A percentile compares a stretch with the other conserved stretches of the same genome.
These are phyloP conservation scores for Globisporangium camurandrum DNA, from an alignment of 352 stramenopile species.

Conservation along the genomic window DNA sequence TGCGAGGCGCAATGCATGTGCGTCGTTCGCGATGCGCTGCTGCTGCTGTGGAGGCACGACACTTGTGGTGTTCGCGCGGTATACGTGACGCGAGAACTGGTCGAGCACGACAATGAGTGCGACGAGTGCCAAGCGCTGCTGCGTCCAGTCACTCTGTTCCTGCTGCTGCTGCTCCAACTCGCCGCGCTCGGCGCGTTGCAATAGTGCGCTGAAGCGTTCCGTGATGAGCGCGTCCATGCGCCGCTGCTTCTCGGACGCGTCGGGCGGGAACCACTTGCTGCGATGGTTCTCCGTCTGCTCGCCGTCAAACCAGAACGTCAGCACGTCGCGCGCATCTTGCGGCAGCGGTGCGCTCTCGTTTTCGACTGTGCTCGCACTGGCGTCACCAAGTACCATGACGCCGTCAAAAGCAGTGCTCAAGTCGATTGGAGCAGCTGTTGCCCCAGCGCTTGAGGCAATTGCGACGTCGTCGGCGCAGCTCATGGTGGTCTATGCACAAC, in stretches of 20 bases:
- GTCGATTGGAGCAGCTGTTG: too few relatives aligned
- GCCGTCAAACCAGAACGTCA: conserved; percentile 24
- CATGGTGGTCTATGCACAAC: too few relatives aligned
- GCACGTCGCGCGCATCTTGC: conserved; percentile 5
- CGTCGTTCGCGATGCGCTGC: conserved; percentile 50
- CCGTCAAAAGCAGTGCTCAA: too few relatives aligned
- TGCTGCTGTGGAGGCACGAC: conserved; percentile 12
- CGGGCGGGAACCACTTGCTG: conserved; percentile 25
- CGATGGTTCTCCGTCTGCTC: conserved; percentile 20
- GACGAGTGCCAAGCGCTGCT: conserved; percentile 34
- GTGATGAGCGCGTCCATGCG: conserved; percentile 15
- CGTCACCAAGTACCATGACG: too few relatives aligned
- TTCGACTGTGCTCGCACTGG: too few relatives aligned
- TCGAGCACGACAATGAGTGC: conserved; percentile 83
- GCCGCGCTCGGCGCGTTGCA: conserved; percentile 10
- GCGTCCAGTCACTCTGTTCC: conserved; percentile 40
- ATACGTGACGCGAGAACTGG: conserved; percentile 81
- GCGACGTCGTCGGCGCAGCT: too few relatives aligned
- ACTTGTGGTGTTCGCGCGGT: conserved; percentile 23
- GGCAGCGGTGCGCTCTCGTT: background rate
- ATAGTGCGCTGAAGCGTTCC: conserved; percentile 8
- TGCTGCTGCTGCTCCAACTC: conserved; percentile 23
- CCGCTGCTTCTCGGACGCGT: conserved; percentile 18
- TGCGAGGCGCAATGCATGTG: conserved; percentile 32
- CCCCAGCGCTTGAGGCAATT: too few relatives aligned